Conservation (phyloP, 1,139 yeast genomes). For the Suhomyces choctaworum region DNA sequence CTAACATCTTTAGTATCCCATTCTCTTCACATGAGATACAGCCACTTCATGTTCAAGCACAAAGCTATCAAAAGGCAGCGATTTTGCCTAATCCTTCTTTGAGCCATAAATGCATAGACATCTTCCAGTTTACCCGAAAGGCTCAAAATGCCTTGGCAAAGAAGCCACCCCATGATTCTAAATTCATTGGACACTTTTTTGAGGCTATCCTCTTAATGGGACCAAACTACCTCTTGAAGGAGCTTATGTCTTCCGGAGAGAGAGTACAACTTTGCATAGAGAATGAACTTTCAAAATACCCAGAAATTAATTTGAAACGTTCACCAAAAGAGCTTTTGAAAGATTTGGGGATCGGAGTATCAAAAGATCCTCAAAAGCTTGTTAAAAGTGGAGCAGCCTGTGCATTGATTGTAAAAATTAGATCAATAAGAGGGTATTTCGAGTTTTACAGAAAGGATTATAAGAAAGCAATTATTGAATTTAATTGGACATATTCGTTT, state of each 20-base stretch:
- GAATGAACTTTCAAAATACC: slow-evolving; percentile 14
- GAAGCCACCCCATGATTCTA: not conserved
- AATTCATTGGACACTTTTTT: slow-evolving; percentile 11
- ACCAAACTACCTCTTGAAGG: slow-evolving; percentile 25
- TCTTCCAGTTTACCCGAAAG: not conserved
- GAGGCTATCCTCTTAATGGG: slow-evolving; percentile 21
- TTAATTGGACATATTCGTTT: slow-evolving; percentile 25
- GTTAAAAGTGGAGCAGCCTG: no score
- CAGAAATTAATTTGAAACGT: slow-evolving; percentile 19
- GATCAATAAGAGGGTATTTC: slow-evolving; percentile 20
- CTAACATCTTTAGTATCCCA: no score
- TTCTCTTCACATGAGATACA: not conserved
- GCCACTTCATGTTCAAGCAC: slow-evolving; percentile 24
- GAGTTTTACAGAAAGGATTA: slow-evolving; percentile 13
- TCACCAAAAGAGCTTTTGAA: slow-evolving; percentile 16
- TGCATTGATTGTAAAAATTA: slow-evolving; percentile 20
- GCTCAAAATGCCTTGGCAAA: not conserved
- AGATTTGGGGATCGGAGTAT: slow-evolving; percentile 15
- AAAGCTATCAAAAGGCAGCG: slow-evolving; percentile 15
- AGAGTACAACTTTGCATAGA: slow-evolving; percentile 13
- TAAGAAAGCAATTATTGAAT: slow-evolving; percentile 14
- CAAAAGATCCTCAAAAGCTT: no score
- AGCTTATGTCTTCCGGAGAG: slow-evolving; percentile 11
- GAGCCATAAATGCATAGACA: slow-evolving; percentile 7
- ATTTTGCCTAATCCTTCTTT: slow-evolving; percentile 10